These are phyloP conservation scores for Cylindrodendrum hubeiense DNA, from an alignment of 2,329 filamentous ascomycete species.

Conservation along the genomic window DNA sequence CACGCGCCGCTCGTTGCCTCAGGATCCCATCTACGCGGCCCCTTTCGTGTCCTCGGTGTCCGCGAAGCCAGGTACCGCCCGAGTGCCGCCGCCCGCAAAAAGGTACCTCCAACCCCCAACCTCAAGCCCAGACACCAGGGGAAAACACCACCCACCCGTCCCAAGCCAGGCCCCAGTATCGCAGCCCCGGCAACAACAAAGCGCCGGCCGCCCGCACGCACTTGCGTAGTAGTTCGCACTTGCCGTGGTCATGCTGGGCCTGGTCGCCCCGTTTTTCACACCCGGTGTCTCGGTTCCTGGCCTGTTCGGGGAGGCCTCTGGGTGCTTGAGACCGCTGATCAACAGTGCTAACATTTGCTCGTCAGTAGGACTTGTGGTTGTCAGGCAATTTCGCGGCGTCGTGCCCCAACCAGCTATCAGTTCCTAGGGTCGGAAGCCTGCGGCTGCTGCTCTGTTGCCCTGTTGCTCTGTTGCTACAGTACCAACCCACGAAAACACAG, in stretches of 20 bases:
- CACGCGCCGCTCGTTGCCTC: conserved; percentile 42
- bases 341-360: neutral
- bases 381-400: conserved; percentile 19
- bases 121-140: conserved; percentile 11
- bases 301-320: neutral
- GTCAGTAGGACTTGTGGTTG: conserved; percentile 1
- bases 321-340: neutral
- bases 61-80: conserved; percentile 31
- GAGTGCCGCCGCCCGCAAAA: conserved; percentile 26
- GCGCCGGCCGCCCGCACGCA: neutral
- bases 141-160: conserved; percentile 33
- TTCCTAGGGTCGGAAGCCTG: neutral
- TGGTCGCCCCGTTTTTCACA: neutral
- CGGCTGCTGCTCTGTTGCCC: neutral
- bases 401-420: neutral
- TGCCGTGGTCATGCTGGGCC: neutral
- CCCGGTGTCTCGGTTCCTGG: neutral
- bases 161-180: conserved; percentile 33
- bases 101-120: conserved; percentile 31
- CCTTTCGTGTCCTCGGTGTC: neutral
- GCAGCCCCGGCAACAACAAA: conserved; percentile 42
- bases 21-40: conserved; percentile 38
- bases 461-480: conserved; percentile 14
- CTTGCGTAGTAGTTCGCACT: neutral
- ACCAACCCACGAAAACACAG: conserved; percentile 39